Evolutionary conservation across 2,329 filamentous ascomycete genomes (phyloP).

Genomic region (Aspergillus amoenus): DNA sequence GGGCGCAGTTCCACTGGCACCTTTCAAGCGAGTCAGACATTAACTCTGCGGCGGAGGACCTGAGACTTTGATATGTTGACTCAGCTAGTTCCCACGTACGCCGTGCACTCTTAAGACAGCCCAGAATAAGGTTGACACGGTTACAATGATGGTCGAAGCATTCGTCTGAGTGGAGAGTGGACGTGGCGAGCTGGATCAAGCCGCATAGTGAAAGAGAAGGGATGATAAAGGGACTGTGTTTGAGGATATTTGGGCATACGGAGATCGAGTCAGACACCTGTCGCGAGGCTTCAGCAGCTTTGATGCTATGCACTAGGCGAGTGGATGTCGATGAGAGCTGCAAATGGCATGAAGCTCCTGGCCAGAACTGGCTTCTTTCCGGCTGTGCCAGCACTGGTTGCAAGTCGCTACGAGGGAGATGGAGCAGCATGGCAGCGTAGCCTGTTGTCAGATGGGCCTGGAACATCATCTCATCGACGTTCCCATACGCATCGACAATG

Average conservation of each 20-base stretch:
- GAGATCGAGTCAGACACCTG: slow-evolving; percentile 34
- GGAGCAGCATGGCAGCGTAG: slow-evolving; percentile 65
- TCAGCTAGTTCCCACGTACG: slow-evolving; percentile 32
- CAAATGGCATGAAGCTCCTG: slow-evolving; percentile 8
- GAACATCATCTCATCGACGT: slow-evolving; percentile 65
- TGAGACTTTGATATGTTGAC: slow-evolving; percentile 27
- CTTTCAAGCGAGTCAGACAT: background rate
- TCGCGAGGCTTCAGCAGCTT: slow-evolving; percentile 36
- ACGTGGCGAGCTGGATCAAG: slow-evolving; percentile 36
- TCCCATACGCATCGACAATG: slow-evolving; percentile 65
- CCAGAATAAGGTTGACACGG: slow-evolving; percentile 36
- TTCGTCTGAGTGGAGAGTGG: slow-evolving; percentile 33
- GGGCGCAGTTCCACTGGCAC: background rate
- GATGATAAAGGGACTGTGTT: slow-evolving; percentile 34
- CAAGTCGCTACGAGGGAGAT: slow-evolving; percentile 74
- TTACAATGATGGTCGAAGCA: slow-evolving; percentile 41
- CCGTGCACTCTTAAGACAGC: slow-evolving; percentile 33
- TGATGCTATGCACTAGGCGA: slow-evolving; percentile 35
- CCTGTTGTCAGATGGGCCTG: slow-evolving; percentile 40
- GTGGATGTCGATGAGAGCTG: slow-evolving; percentile 34
- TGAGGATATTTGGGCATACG: slow-evolving; percentile 31
- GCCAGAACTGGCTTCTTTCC: background rate
- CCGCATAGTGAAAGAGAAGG: slow-evolving; percentile 31
- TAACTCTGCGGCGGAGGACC: slow-evolving; percentile 24
- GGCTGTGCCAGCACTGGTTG: slow-evolving; percentile 22